phyloP scores from a whole-genome alignment of 2,329 filamentous ascomycete genomes.

The Aspergillus spinulosporus region DNA sequence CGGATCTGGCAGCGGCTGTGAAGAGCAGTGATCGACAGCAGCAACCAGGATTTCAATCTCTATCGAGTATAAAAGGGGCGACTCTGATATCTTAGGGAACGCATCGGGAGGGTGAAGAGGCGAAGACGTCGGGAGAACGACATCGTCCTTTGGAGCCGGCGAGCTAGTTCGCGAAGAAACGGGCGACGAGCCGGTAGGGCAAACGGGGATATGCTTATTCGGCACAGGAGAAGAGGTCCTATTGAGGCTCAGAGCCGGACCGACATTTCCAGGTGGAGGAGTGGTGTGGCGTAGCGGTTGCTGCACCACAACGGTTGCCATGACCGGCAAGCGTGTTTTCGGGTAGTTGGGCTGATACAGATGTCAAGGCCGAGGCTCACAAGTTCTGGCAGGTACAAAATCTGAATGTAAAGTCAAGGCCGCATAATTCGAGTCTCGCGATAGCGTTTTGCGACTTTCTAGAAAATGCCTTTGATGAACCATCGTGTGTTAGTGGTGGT shows the following conservation, averaged over 20 bases:
- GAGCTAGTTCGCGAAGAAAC: constrained; percentile 67
- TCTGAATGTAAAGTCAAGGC: not conserved
- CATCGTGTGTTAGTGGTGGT: not conserved
- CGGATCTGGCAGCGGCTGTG: constrained; percentile 79
- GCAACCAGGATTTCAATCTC: constrained; percentile 66
- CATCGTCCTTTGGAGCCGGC: constrained; percentile 58
- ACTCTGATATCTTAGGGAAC: constrained; percentile 58
- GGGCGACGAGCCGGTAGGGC: constrained; percentile 72
- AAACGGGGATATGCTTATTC: constrained; percentile 88
- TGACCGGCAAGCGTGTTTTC: constrained; percentile 22
- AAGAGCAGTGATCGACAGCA: constrained; percentile 73
- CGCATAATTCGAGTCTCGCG: constrained; percentile 1
- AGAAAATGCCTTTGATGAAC: constrained; percentile 4
- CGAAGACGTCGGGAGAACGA: constrained; percentile 62
- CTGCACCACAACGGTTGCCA: constrained; percentile 52
- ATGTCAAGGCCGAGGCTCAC: not conserved
- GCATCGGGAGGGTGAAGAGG: constrained; percentile 72
- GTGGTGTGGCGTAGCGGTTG: constrained; percentile 50
- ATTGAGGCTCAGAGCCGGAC: constrained; percentile 59
- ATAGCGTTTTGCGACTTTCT: not conserved
- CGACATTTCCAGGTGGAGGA: constrained; percentile 46
- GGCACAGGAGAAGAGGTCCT: constrained; percentile 65
- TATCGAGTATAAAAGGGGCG: constrained; percentile 70
- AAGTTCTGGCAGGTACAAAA: not conserved
- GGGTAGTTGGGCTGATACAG: not conserved